Conservation (phyloP, 2,329 filamentous ascomycete genomes). For the Nannizzia gypsea region DNA sequence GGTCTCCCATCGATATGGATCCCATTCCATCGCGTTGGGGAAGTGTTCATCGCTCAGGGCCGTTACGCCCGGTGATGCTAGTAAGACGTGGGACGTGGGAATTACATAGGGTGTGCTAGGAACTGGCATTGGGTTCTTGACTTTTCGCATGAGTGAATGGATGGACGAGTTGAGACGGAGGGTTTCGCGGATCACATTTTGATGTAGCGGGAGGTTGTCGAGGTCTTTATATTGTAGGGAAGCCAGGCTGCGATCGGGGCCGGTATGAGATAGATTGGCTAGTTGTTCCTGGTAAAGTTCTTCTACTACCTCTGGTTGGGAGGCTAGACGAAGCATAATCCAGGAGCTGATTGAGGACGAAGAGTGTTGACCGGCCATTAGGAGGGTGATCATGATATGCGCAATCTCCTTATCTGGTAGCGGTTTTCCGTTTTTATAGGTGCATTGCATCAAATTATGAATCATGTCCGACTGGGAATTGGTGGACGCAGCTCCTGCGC, state of each 20-base stretch:
- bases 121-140: conserved; percentile 54
- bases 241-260: conserved; percentile 28
- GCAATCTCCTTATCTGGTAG: conserved; percentile 66
- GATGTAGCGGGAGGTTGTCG: conserved; percentile 48
- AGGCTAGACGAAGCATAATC: conserved; percentile 63
- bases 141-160: conserved; percentile 61
- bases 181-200: conserved; percentile 59
- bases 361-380: conserved; percentile 76
- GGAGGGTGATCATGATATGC: conserved; percentile 74
- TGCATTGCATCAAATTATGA: conserved; percentile 63
- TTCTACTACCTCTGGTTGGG: conserved; percentile 56
- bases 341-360: conserved; percentile 66
- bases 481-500: conserved; percentile 31
- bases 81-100: conserved; percentile 63
- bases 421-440: conserved; percentile 59
- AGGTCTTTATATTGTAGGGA: conserved; percentile 50
- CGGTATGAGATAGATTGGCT: conserved; percentile 30
- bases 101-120: conserved; percentile 52
- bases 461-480: conserved; percentile 54
- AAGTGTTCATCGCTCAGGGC: conserved; percentile 49
- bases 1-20: conserved; percentile 48
- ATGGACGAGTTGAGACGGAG: conserved; percentile 60
- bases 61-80: conserved; percentile 59
- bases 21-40: conserved; percentile 46
- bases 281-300: conserved; percentile 59